These are phyloP conservation scores for Centaurea solstitialis DNA, from an alignment of 129 eudicot species.

Conservation along the genomic window DNA sequence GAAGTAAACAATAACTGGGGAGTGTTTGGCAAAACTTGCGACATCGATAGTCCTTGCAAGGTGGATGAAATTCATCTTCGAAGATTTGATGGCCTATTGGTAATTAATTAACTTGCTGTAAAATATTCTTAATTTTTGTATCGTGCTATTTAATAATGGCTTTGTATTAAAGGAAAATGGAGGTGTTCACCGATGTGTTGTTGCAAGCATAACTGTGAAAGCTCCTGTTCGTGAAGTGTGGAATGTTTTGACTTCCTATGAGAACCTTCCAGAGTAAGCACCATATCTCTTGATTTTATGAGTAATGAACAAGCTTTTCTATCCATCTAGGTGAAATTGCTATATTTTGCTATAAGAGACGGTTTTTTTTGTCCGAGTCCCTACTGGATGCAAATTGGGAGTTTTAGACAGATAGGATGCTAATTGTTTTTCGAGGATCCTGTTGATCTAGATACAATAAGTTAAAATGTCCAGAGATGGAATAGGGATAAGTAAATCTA, in stretches of 20 bases:
- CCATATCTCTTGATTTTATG: slow-evolving; percentile 9
- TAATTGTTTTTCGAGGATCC: background rate
- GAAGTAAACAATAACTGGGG: slow-evolving; percentile 86
- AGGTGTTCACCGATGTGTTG: slow-evolving; percentile 95
- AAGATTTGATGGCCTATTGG: slow-evolving; percentile 96
- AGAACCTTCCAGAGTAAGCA: slow-evolving; percentile 93
- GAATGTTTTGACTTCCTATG: slow-evolving; percentile 90
- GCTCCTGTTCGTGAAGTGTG: slow-evolving; percentile 98
- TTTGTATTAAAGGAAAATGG: slow-evolving; percentile 83
- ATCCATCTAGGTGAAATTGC: slow-evolving; percentile 8
- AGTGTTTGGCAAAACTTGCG: slow-evolving; percentile 78
- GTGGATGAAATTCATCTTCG: slow-evolving; percentile 98
- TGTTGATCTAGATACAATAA: slow-evolving; percentile 5
- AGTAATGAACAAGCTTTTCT: background rate
- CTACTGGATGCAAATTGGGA: background rate
- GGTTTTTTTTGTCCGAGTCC: background rate
- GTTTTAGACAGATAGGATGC: slow-evolving; percentile 5
- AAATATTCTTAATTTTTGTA: slow-evolving; percentile 21
- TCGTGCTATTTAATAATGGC: slow-evolving; percentile 14
- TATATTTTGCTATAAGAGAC: background rate
- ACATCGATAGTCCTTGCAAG: slow-evolving; percentile 62
- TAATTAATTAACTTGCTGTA: slow-evolving; percentile 46
- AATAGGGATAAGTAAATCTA: background rate
- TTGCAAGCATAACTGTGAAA: slow-evolving; percentile 95
- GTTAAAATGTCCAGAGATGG: slow-evolving; percentile 3